These are phyloP conservation scores for Xylaria digitata DNA, from an alignment of 2,329 filamentous ascomycete genomes.

Conservation along the genomic window DNA sequence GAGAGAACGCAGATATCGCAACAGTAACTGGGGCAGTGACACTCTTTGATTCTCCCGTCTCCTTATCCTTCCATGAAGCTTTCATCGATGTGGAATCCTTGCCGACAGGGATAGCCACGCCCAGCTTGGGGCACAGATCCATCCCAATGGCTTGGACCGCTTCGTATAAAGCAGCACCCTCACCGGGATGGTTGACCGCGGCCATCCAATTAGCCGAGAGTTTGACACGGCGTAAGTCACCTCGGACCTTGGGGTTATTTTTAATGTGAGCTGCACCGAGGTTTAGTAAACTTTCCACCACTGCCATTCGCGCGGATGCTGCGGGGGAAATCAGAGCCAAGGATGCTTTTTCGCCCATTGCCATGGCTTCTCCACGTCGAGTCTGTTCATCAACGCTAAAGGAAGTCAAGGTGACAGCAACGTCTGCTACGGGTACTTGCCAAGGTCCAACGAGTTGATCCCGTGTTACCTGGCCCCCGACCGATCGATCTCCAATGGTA, in stretches of 20 bases:
- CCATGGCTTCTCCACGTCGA: slow-evolving; percentile 93
- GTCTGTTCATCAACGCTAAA: slow-evolving; percentile 74
- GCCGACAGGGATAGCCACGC: slow-evolving; percentile 92
- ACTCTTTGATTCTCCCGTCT: slow-evolving; percentile 76
- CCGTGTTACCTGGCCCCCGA: slow-evolving; percentile 86
- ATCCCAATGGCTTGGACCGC: slow-evolving; percentile 93
- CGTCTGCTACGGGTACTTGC: slow-evolving; percentile 94
- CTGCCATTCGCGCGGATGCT: slow-evolving; percentile 95
- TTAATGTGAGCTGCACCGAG: slow-evolving; percentile 76
- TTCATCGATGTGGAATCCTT: slow-evolving; percentile 99
- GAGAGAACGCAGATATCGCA: slow-evolving; percentile 89
- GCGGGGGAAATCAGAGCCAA: slow-evolving; percentile 89
- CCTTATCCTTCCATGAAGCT: slow-evolving; percentile 86
- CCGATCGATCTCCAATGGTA: slow-evolving; percentile 92
- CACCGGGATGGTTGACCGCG: slow-evolving; percentile 90
- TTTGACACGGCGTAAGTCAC: slow-evolving; percentile 81
- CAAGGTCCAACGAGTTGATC: slow-evolving; percentile 98
- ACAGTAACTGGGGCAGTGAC: slow-evolving; percentile 93
- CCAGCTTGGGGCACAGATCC: slow-evolving; percentile 90
- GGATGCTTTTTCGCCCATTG: slow-evolving; percentile 62
- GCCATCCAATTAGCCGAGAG: slow-evolving; percentile 99
- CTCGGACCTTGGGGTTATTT: slow-evolving; percentile 56
- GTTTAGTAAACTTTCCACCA: slow-evolving; percentile 93
- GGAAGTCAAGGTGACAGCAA: slow-evolving; percentile 89
- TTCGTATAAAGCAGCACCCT: slow-evolving; percentile 92